Evolutionary conservation across 495 filamentous ascomycete genomes (phyloP).

Genomic region (Penicillium turbatum): DNA sequence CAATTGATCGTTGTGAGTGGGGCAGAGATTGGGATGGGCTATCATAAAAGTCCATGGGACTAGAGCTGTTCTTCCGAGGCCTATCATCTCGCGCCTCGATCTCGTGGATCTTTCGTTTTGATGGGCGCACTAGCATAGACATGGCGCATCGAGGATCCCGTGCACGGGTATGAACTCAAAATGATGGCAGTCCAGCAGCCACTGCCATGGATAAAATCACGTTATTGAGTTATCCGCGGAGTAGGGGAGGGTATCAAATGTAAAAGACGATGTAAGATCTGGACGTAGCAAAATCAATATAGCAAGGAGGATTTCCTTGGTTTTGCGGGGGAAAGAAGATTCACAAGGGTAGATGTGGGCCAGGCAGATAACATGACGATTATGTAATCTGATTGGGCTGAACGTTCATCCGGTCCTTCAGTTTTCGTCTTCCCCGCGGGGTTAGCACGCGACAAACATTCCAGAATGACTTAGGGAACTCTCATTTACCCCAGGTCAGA

Average conservation of each 20-base stretch:
- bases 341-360: neutral
- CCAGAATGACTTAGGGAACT: neutral
- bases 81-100: conserved; percentile 25
- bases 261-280: neutral
- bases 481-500: no score
- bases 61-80: conserved; percentile 19
- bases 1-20: conserved; percentile 19
- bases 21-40: neutral
- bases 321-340: conserved; percentile 14
- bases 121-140: conserved; percentile 37
- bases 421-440: conserved; percentile 28
- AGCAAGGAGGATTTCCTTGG: conserved; percentile 2
- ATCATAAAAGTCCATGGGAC: neutral
- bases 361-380: neutral
- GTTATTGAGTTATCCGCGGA: neutral
- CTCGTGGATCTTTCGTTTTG: conserved; percentile 37
- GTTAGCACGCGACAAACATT: conserved; percentile 5
- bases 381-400: conserved; percentile 11
- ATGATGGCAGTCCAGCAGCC: conserved; percentile 10
- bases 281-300: conserved; percentile 1
- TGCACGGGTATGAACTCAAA: conserved; percentile 3
- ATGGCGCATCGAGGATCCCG: conserved; percentile 17
- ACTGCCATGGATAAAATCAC: conserved; percentile 6
- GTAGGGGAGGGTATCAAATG: neutral
- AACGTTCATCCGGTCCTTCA: conserved; percentile 21